Evolutionary conservation across 495 filamentous ascomycete species (phyloP), one percentile per base, ranked within the genome.

Genomic region (Aspergillus ellipticus): DNA sequence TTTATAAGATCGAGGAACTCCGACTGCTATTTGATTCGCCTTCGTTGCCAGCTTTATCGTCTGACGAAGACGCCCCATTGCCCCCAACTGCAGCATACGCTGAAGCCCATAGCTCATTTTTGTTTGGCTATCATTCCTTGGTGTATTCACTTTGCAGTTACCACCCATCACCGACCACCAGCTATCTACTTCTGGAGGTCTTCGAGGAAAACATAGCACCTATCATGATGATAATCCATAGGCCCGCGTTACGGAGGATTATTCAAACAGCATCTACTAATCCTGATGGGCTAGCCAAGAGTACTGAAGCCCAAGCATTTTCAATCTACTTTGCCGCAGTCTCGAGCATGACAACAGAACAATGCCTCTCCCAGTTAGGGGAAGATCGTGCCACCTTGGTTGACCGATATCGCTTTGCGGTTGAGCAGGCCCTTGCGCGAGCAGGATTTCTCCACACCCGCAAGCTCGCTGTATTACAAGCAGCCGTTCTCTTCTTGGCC

Each of bases 311-410:
- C 5, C 60, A 91, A 15, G 74, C 89, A 61, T 91, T 91, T 53
- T 72, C 85, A 5, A 83, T 92, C 28, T 92, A 92, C 63, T 88
- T 85, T 63, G 81, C 82, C 42, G 82, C 85, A 0, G 78, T 86
- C n/a, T 85, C 80, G 0, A 86, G 83, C n/a, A 75, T 89, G 66
- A 76, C 76, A 8, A 37, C 62, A 19, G 49, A 58, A 1, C 29
- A 61, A 17, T 75, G 73, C 45, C 49, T 42, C 6, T 10, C 33
- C 2, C 10, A 50, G 13, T 41, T 65, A 2, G 53, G 53, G 35
- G 28, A 37, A 51, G 53, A 59, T 22, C 52, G 55, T 16, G 16
- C 42, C 26, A n/a, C 42, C 21, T 15, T 89, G 6, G 64, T 85
- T 0, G 63, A 72, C 15, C 76, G 79, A 54, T 90, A 87, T 60